Percentiles rank a stretch among this genome's conserved stretches.
These are phyloP conservation scores for Nicotiana knightiana DNA, from an alignment of 257 asterid species.

Conservation along the genomic window DNA sequence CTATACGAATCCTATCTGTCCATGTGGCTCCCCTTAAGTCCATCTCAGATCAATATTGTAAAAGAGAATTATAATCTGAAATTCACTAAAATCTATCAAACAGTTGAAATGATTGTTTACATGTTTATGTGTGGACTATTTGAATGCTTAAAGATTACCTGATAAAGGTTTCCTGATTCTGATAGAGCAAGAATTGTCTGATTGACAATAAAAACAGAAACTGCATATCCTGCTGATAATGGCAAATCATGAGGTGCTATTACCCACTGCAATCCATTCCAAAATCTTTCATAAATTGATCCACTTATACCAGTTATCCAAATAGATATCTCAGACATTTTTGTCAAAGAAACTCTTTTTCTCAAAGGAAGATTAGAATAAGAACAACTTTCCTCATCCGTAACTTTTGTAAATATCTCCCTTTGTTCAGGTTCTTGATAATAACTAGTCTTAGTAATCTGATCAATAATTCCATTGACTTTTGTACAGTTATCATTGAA, in stretches of 20 bases:
- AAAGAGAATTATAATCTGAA: not conserved
- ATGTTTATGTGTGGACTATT: not conserved
- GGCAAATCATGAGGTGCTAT: constrained; percentile 79
- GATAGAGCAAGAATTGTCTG: constrained; percentile 75
- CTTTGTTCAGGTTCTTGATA: constrained; percentile 7
- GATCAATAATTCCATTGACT: constrained; percentile 42
- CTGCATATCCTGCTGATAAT: constrained; percentile 47
- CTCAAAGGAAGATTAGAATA: constrained; percentile 30
- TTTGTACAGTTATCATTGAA: constrained; percentile 37
- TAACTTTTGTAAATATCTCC: not conserved
- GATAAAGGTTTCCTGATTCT: constrained; percentile 51
- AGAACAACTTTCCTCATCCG: not conserved
- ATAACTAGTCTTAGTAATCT: not conserved
- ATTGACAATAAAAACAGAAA: constrained; percentile 56
- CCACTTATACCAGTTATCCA: constrained; percentile 89
- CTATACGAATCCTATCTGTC: too few relatives aligned
- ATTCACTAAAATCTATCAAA: not conserved
- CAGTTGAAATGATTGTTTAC: not conserved
- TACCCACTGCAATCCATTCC: constrained; percentile 96
- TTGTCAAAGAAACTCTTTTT: constrained; percentile 56
- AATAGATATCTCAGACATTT: constrained; percentile 68
- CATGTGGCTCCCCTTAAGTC: too few relatives aligned
- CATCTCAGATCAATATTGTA: too few relatives aligned
- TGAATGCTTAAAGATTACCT: constrained; percentile 32
- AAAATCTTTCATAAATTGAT: constrained; percentile 76